Percentiles rank a stretch among this genome's conserved stretches.
Conservation (phyloP, 495 filamentous ascomycete genomes). For the Lophiostoma macrostomum region DNA sequence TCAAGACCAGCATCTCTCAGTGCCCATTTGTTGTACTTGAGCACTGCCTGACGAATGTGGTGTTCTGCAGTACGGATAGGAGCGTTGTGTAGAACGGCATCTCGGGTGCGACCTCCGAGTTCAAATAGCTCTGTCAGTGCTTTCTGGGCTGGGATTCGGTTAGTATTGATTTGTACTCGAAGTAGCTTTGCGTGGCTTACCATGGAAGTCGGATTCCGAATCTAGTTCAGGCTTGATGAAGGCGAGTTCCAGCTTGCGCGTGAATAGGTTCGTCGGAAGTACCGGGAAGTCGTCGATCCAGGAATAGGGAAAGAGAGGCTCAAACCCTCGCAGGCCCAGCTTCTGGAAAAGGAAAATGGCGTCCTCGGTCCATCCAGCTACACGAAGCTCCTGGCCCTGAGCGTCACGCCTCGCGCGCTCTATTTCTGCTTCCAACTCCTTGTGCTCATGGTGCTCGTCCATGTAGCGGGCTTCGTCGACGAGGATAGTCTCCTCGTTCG, state of each 20-base stretch:
- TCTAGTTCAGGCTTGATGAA: constrained; percentile 51
- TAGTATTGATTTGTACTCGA: background rate
- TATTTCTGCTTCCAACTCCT: constrained; percentile 31
- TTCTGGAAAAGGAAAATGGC: constrained; percentile 56
- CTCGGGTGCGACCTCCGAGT: constrained; percentile 36
- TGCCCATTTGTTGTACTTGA: constrained; percentile 38
- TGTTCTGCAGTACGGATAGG: constrained; percentile 24
- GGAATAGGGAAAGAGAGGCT: constrained; percentile 53
- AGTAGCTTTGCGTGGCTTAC: constrained; percentile 8
- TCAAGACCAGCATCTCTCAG: constrained; percentile 32
- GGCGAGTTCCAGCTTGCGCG: constrained; percentile 37
- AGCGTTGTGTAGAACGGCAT: constrained; percentile 20
- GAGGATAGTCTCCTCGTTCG: constrained; percentile 34
- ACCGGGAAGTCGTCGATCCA: constrained; percentile 63
- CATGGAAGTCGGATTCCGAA: constrained; percentile 19
- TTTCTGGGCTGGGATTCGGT: constrained; percentile 23
- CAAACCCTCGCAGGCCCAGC: constrained; percentile 57
- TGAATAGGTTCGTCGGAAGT: constrained; percentile 58
- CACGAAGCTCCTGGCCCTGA: constrained; percentile 32
- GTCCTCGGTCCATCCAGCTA: constrained; percentile 46
- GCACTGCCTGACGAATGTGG: constrained; percentile 20
- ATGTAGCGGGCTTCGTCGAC: constrained; percentile 32
- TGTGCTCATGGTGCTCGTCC: constrained; percentile 27
- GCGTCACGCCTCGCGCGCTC: constrained; percentile 31
- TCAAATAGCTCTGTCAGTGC: constrained; percentile 35